phyloP scores from a whole-genome alignment of 495 filamentous ascomycete genomes.

The Usnea hakonensis region DNA sequence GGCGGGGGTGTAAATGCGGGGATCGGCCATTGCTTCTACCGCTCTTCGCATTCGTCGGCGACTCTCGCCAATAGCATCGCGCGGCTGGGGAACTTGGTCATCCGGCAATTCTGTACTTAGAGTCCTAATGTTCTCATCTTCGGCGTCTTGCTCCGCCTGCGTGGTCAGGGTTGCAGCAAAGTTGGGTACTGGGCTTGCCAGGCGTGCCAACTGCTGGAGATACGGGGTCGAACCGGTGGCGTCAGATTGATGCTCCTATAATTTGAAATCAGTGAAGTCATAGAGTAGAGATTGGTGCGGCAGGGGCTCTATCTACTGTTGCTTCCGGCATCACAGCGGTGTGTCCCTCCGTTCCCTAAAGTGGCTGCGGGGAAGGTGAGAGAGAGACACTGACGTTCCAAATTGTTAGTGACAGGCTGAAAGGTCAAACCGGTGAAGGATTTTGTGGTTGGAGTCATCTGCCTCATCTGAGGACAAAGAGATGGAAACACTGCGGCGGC shows the following conservation, averaged over 20 bases:
- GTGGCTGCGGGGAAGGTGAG: background rate
- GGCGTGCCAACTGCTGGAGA: constrained; percentile 28
- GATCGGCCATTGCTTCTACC: constrained; percentile 9
- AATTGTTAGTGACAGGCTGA: background rate
- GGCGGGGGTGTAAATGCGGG: constrained; percentile 15
- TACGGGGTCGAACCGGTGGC: constrained; percentile 28
- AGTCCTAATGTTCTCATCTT: constrained; percentile 54
- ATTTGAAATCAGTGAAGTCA: constrained; percentile 10
- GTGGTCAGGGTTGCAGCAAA: constrained; percentile 39
- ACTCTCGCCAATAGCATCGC: constrained; percentile 2
- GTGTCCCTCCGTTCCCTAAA: constrained; percentile 2
- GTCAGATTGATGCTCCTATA: constrained; percentile 31
- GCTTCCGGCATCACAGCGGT: constrained; percentile 10
- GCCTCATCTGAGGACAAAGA: background rate
- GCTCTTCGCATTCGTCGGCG: constrained; percentile 13
- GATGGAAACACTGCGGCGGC: background rate
- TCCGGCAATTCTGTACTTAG: constrained; percentile 38
- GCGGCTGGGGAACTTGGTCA: background rate
- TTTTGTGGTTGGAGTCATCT: background rate
- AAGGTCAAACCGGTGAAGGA: background rate
- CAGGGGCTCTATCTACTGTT: background rate
- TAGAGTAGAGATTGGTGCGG: background rate
- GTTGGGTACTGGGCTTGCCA: constrained; percentile 42
- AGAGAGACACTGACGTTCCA: background rate
- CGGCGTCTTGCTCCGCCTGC: constrained; percentile 45